Base-by-base conservation (phyloP, 2,329 filamentous ascomycete species). In the Ophiostoma ulmi region DNA sequence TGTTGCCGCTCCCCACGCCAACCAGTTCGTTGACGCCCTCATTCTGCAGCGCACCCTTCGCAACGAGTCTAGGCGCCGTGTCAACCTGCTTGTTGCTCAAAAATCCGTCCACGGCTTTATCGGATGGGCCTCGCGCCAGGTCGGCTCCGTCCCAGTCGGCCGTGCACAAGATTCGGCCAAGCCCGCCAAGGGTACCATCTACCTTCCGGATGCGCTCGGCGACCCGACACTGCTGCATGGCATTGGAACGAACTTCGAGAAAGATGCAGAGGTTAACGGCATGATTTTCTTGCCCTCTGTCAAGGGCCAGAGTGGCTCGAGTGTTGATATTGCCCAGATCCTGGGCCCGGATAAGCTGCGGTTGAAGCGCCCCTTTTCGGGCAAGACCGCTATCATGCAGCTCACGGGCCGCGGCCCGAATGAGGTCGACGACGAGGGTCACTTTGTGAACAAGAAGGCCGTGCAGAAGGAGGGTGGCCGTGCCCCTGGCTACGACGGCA, bases 11-110 rank as follows among this genome's bases (percentile, higher is more conserved):
- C 95, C 95, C 75, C 95, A 99, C 84, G 94, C 94, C 72, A 99
- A 99, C 79, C 93, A 97, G 90, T 99, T 99, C 76, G 94, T 98
- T 78, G 95, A 99, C 77, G 94, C 93, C 70, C 86, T 99, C 69
- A 91, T 98, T 75, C 86, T 99, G 69, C 96, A 97, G 87, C 90
- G 94, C 74, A 93, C 93, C 17, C 87, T 98, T 71, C 91, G 92
- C 74, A 90, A 88, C 77, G 94, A 97, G 82, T 91, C 93, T 70
- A 89, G 91, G 75, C 91, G 95, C 75, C 92, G 95, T 70, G 92
- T 97, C 72, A 93, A 93, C 69, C 94, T 97, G 77, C 87, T 99
- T 68, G 95, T 97, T 73, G 95, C 95, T 31, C 94, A 96, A 76
- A 98, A 97, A 79, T 97, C 94, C 2, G 96, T 98, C 81, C 89